These are phyloP conservation scores for Ophiostoma perfectum DNA, from an alignment of 2,329 filamentous ascomycete species.

Conservation along the genomic window DNA sequence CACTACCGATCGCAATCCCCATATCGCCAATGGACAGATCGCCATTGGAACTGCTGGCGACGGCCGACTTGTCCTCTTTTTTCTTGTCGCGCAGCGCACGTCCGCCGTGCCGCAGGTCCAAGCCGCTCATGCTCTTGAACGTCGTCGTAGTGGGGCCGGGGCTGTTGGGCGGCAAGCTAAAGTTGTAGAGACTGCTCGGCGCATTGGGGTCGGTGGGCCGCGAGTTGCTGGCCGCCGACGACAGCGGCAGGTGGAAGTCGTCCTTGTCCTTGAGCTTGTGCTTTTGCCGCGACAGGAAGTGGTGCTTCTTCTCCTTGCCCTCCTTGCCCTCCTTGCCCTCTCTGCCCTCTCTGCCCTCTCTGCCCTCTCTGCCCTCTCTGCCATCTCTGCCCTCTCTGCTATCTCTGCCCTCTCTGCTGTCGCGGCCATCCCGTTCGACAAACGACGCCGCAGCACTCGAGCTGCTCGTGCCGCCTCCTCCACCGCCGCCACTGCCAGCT, in stretches of 20 bases:
- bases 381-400: not conserved
- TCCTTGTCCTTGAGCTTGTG: slow-evolving; percentile 63
- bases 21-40: slow-evolving; percentile 37
- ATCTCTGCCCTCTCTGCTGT: slow-evolving; percentile 38
- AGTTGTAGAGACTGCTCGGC: slow-evolving; percentile 72
- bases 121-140: slow-evolving; percentile 79
- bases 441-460: slow-evolving; percentile 5
- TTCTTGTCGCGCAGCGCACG: slow-evolving; percentile 75
- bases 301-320: slow-evolving; percentile 72
- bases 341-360: slow-evolving; percentile 57
- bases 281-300: slow-evolving; percentile 74
- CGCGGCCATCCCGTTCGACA: slow-evolving; percentile 41
- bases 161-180: slow-evolving; percentile 68
- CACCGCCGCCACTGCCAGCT: not conserved
- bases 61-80: slow-evolving; percentile 51
- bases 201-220: slow-evolving; percentile 68
- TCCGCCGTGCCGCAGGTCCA: slow-evolving; percentile 73
- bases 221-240: slow-evolving; percentile 71
- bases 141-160: slow-evolving; percentile 58
- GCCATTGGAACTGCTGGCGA: slow-evolving; percentile 31
- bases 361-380: slow-evolving; percentile 44
- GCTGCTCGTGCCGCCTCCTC: not conserved
- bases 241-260: slow-evolving; percentile 66
- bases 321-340: slow-evolving; percentile 47
- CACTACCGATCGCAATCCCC: slow-evolving; percentile 30